These are phyloP conservation scores for Parietichytrium sp. DNA, from an alignment of 108 stramenopile species.

Conservation along the genomic window DNA sequence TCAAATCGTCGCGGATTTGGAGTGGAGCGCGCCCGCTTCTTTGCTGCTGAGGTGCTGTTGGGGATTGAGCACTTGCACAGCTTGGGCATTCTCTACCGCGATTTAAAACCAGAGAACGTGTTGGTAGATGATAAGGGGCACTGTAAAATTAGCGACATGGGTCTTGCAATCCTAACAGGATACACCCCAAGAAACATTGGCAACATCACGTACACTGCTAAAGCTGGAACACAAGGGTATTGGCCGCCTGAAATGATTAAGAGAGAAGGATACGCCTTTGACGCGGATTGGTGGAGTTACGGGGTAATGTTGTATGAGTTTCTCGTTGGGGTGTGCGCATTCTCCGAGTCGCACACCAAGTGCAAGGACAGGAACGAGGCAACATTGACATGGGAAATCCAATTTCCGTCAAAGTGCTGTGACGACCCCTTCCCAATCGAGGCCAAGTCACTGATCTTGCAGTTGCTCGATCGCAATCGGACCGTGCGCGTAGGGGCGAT, in stretches of 20 bases:
- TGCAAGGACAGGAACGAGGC: conserved; percentile 84
- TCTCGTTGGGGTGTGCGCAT: conserved; percentile 92
- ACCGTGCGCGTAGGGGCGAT: conserved; percentile 80
- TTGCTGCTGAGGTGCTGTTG: conserved; percentile 90
- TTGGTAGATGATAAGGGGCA: conserved; percentile 89
- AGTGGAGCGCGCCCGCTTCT: conserved; percentile 84
- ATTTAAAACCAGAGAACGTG: conserved; percentile 95
- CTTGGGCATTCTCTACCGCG: conserved; percentile 90
- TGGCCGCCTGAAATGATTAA: conserved; percentile 94
- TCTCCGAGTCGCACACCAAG: conserved; percentile 55
- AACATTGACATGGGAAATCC: conserved; percentile 88
- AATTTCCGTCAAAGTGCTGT: conserved; percentile 79
- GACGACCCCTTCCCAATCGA: conserved; percentile 70
- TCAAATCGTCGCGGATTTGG: conserved; percentile 83
- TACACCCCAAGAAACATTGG: conserved; percentile 31
- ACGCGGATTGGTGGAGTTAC: conserved; percentile 98
- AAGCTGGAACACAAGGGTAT: conserved; percentile 94
- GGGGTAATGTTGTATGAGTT: conserved; percentile 95
- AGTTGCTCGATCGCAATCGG: conserved; percentile 85
- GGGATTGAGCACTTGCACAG: conserved; percentile 91
- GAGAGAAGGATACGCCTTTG: conserved; percentile 79
- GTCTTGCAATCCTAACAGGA: conserved; percentile 74
- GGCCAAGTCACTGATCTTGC: conserved; percentile 67
- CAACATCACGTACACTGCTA: conserved; percentile 59
- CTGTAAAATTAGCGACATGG: conserved; percentile 93